Base-by-base conservation (phyloP, 139 green algal species). In the Mychonastes homosphaera region DNA sequence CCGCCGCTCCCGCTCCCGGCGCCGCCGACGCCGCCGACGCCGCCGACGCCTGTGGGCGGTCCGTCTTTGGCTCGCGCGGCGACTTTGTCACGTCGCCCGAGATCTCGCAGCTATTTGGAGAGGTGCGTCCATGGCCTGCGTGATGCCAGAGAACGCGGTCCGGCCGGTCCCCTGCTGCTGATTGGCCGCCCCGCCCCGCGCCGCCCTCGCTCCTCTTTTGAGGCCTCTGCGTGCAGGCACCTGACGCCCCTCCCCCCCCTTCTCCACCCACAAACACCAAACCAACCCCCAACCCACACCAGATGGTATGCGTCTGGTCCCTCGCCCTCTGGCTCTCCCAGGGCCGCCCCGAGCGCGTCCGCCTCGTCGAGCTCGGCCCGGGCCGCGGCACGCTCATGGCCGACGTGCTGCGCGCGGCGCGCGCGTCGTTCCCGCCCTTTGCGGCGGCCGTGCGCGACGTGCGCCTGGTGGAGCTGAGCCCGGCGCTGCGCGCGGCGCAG, bases 21-120 rank as follows among this genome's bases (percentile, higher is more conserved):
- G n/a, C n/a, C n/a, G n/a, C n/a, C n/a, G n/a, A n/a, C n/a, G n/a
- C n/a, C n/a, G n/a, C n/a, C n/a, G n/a, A n/a, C n/a, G n/a, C n/a
- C n/a, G n/a, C n/a, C n/a, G n/a, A n/a, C n/a, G n/a, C n/a, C n/a
- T n/a, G n/a, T n/a, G 35, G 63, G 21, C 45, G 75, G 0, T 84
- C 96, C 58, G 92, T 96, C 10, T 97, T 99, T 72, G 92, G 92
- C 15, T 58, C 39, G 0, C 21, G 49, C 0, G 92, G 92, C 15
- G 85, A 98, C 75, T 99, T 99, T 71, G 70, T 89, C 9, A 99
- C 92, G 8, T 94, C 83, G 0, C 92, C 92, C 18, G 92, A 99
- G 59, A 88, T 99, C 40, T 92, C 79, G 6, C 92, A 98, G 70
- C 79, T 97, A 70, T 95, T 97, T 78, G 92, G 92, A 3, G 92